Evolutionary conservation across 2,329 filamentous ascomycete species (phyloP).

Genomic region (Xylaria polymorpha): DNA sequence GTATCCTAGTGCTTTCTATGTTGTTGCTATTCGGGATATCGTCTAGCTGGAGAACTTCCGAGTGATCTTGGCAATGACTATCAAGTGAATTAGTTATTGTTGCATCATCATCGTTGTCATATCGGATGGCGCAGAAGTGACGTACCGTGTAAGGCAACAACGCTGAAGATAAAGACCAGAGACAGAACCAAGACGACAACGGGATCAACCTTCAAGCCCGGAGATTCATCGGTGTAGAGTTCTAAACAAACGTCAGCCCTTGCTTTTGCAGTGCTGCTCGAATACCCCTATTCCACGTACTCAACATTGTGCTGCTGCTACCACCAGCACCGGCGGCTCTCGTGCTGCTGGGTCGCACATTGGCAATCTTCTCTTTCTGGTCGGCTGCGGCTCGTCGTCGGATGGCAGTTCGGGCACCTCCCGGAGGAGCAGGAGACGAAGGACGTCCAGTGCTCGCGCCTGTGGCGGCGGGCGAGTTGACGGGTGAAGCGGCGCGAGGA

Average conservation of each 20-base stretch:
- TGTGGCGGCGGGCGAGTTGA: constrained; percentile 66
- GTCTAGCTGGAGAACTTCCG: constrained; percentile 80
- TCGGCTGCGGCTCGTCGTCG: constrained; percentile 94
- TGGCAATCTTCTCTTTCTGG: constrained; percentile 96
- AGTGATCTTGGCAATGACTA: constrained; percentile 95
- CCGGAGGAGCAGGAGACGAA: constrained; percentile 88
- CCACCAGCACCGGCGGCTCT: constrained; percentile 93
- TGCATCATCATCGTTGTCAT: not conserved
- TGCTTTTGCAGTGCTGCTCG: not conserved
- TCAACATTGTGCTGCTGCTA: constrained; percentile 98
- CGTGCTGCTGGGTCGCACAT: constrained; percentile 91
- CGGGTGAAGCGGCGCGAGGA: constrained; percentile 70
- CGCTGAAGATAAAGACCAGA: constrained; percentile 98
- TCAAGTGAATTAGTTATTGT: constrained; percentile 40
- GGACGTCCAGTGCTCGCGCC: constrained; percentile 80
- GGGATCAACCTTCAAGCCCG: constrained; percentile 96
- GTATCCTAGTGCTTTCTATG: constrained; percentile 22
- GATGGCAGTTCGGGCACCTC: constrained; percentile 94
- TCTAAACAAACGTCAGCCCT: constrained; percentile 60
- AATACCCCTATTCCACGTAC: constrained; percentile 64
- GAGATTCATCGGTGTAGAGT: constrained; percentile 98
- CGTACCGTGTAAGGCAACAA: constrained; percentile 96
- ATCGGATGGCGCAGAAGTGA: constrained; percentile 39
- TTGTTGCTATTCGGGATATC: constrained; percentile 7
- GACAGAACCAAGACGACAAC: constrained; percentile 97